Evolutionary conservation across 139 green algal genomes (phyloP), one percentile per base, ranked within the genome.

Genomic region (Chlamydomonas urium): DNA sequence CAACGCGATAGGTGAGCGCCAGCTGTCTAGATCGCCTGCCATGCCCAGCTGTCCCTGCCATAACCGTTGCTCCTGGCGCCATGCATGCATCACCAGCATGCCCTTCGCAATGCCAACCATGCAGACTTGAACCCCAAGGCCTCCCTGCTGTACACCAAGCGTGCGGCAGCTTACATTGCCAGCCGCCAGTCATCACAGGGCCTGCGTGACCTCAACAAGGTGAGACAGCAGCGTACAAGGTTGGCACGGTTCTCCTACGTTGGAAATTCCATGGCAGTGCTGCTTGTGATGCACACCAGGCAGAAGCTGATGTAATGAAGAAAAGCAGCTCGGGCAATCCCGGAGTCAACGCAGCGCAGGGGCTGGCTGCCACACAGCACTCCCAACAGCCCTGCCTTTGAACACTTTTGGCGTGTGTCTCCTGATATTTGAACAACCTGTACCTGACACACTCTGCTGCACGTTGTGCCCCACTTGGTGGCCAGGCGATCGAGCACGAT

Each of bases 141-240:
- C 3, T 50, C 75, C 0, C 26, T 90, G 31, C 47, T 87, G 21
- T 86, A 85, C 75, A 83, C 75, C 0, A 90, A 90, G 66, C 67
- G 82, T 2, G 83, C 85, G 29, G 80, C 83, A 37, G 85, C 81
- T 1, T 86, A 89, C 74, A 81, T 83, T 1, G 69, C 38, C n/a
- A 37, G 85, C 31, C 71, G 76, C 6, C 72, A 84, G 56, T 47
- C 33, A 2, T 61, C 67, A 0, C 73, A 75, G 26, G 85, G 80
- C 1, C 62, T 90, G 36, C 66, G 72, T 3, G 85, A 90, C 36
- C 63, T 88, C 2, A 71, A 81, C 38, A 75, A 73, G 53, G n/a
- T n/a, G n/a, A n/a, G n/a, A n/a, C n/a, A n/a, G n/a, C n/a, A n/a
- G n/a, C n/a, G n/a, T n/a, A n/a, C n/a, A n/a, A n/a, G n/a, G n/a